Evolutionary conservation across 1,139 yeast species (phyloP), one percentile per base, ranked within the genome.

Genomic region (Geotrichum klebahnii): DNA sequence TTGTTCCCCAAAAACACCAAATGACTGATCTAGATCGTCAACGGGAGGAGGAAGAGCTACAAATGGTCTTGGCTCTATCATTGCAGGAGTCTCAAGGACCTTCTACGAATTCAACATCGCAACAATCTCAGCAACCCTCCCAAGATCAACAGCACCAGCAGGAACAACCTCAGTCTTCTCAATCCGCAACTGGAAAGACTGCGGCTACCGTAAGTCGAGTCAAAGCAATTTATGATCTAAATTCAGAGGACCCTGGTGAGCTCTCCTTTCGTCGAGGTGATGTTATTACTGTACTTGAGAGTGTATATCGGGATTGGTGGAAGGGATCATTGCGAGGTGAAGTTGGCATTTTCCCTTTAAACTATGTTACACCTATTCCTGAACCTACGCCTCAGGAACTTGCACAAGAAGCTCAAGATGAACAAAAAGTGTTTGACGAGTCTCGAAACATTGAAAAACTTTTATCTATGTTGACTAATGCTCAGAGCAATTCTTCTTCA

Each of bases 261-360:
- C 61, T 73, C 42, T 63, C 73, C 8, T 73, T 73, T 59, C 58
- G 63, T 54, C 52, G 64, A 51, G 71, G 74, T 45, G 69, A 67
- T 58, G 53, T 71, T 34, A 90, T 92, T 45, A 83, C 84, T 0
- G 96, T 92, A 1, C 76, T 90, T 44, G 97, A 89, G 61, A 78
- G 86, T 16, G 95, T 86, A 5, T 89, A 89, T 67, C 77, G 88
- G 55, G 97, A 92, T 65, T 92, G 98, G 98, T 87, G 97, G 85
- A 77, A 88, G 59, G 98, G 98, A 3, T 80, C 92, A 3, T 70
- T 90, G 47, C 76, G 79, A 52, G 97, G 97, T 0, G 76, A 76
- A 51, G 74, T 81, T 42, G 98, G 98, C 26, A 84, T 92, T n/a
- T 89, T 92, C 68, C 98, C 98, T 0, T 75, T 87, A 52, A 92